Evolutionary conservation across 345 rosid species (phyloP), one percentile per base, ranked within the genome.

Genomic region (Erysimum cheiranthoides): DNA sequence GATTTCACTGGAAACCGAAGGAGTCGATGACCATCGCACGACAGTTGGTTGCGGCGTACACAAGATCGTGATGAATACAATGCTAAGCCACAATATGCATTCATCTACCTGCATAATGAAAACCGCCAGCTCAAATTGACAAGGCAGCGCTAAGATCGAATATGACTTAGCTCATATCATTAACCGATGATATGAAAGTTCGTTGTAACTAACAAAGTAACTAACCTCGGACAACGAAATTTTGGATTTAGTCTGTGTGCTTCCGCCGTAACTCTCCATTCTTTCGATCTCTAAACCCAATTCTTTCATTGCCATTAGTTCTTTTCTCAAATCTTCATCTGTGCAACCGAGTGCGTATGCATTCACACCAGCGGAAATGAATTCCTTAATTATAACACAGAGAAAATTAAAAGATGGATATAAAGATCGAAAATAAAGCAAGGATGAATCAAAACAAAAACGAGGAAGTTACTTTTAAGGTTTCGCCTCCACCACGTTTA

Each of bases 11-110:
- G 97, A 88, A 38, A 88, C 97, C 0, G 94, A 78, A 12, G 93
- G 81, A 25, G 82, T 71, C 59, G 94, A 81, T 38, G 98, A 93
- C 97, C 98, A 91, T 76, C 98, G 85, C 32, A 91, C 85, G 1
- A 93, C 70, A 3, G 98, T 91, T 31, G 92, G 98, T 71, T 93
- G 97, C 16, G 98, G 98, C 0, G 98, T 93, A 70, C 98, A 93
- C 86, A 93, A 80, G 70, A 93, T 93, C 34, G 94, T 93, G 69
- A 93, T 93, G 84, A 91, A 93, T 53, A 88, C 80, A 65, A 91
- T 91, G 85, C 98, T 85, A 81, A 88, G 65, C 98, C 97, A 93
- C 78, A 91, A 71, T 81, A 90, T 91, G 64, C 98, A 93, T 71
- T 93, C 96, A 63, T 93, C 85, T 42, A 91, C 81, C 98, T 93